phyloP scores from a whole-genome alignment of 768 basidiomycete genomes.

The Hypholoma fasciculare region DNA sequence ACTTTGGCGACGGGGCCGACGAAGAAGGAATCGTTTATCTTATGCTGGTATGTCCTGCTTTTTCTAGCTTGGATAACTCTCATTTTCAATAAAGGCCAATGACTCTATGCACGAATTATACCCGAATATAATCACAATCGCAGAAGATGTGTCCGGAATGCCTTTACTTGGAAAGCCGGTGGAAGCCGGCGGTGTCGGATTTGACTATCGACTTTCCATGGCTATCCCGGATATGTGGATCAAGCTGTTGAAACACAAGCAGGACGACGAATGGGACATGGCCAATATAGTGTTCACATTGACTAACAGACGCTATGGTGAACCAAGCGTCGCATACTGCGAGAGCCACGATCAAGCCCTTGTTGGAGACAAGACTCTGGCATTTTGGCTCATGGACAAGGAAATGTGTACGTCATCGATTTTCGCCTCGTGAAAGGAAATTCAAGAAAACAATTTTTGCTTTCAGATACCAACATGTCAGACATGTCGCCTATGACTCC shows the following conservation, averaged over 20 bases:
- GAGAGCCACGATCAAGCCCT: slow-evolving; percentile 98
- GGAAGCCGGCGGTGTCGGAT: slow-evolving; percentile 85
- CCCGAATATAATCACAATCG: slow-evolving; percentile 85
- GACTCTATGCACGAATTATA: slow-evolving; percentile 83
- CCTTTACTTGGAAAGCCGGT: slow-evolving; percentile 87
- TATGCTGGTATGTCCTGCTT: slow-evolving; percentile 74
- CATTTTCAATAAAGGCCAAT: slow-evolving; percentile 67
- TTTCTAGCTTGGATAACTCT: not conserved
- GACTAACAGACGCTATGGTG: slow-evolving; percentile 84
- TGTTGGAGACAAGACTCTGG: slow-evolving; percentile 97
- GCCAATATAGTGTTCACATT: slow-evolving; percentile 85
- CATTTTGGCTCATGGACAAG: slow-evolving; percentile 99
- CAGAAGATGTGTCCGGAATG: slow-evolving; percentile 99
- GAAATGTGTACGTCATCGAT: slow-evolving; percentile 84
- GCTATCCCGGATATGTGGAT: slow-evolving; percentile 99
- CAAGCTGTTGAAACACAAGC: slow-evolving; percentile 92
- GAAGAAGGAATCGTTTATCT: slow-evolving; percentile 91
- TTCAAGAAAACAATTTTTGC: not conserved
- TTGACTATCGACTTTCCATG: slow-evolving; percentile 98
- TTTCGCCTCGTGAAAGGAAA: too few relatives aligned
- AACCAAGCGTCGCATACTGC: slow-evolving; percentile 90
- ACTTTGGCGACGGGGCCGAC: slow-evolving; percentile 87
- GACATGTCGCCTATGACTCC: slow-evolving; percentile 81
- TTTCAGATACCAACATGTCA: slow-evolving; percentile 90
- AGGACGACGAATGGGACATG: slow-evolving; percentile 88